Conservation (phyloP, 2,329 filamentous ascomycete species). For the Fusarium tuaranense region DNA sequence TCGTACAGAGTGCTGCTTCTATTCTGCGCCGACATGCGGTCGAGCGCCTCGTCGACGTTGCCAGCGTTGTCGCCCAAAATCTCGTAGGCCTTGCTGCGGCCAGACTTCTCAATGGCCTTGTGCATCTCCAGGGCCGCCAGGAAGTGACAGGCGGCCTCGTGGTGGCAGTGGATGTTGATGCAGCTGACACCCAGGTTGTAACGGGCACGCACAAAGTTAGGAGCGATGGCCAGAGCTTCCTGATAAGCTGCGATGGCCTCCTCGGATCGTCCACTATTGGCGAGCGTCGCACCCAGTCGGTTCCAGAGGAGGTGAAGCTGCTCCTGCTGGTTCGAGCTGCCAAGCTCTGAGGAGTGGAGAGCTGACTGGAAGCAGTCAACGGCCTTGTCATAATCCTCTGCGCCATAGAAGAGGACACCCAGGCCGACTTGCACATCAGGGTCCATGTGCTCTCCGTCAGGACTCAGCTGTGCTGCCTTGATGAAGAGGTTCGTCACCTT, state of each 20-base stretch:
- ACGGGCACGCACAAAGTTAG: conserved; percentile 95
- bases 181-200: conserved; percentile 98
- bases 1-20: conserved; percentile 97
- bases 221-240: conserved; percentile 87
- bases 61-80: conserved; percentile 72
- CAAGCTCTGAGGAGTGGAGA: conserved; percentile 85
- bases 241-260: conserved; percentile 98
- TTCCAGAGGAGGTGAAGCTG: conserved; percentile 98
- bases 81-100: conserved; percentile 84
- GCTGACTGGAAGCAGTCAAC: conserved; percentile 98
- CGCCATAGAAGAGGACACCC: conserved; percentile 96
- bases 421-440: conserved; percentile 98
- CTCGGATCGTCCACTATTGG: conserved; percentile 92
- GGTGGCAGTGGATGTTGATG: conserved; percentile 97
- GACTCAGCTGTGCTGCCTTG: conserved; percentile 89
- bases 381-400: conserved; percentile 97
- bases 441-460: conserved; percentile 95
- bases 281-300: conserved; percentile 92
- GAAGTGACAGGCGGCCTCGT: conserved; percentile 92
- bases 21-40: conserved; percentile 93
- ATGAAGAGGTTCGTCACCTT: conserved; percentile 94
- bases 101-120: conserved; percentile 89
- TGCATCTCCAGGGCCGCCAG: conserved; percentile 95
- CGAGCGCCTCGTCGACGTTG: conserved; percentile 76
- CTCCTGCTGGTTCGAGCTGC: conserved; percentile 83